Evolutionary conservation across 116 monocot genomes (phyloP), one percentile per base, ranked within the genome.

Genomic region (Papilionanthe hybrid): DNA sequence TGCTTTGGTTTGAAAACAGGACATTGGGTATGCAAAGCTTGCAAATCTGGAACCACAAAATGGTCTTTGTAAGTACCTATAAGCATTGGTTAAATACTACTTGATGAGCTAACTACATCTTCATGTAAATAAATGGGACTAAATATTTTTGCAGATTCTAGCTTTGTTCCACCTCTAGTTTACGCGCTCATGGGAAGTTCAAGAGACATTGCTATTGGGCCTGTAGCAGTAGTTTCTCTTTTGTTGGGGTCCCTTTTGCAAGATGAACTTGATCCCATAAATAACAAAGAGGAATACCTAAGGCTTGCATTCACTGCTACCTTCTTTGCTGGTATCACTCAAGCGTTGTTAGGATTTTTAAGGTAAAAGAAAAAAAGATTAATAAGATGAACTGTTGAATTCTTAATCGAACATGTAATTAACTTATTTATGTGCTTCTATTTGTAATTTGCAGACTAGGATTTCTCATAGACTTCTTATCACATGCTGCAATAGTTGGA

Each of bases 11-110:
- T 4, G 5, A n/a, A 77, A 56, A 72, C 69, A 89, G 89, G 89
- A 89, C n/a, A 94, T 97, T 82, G 97, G 94, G 22, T 97, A 97
- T 80, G 84, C 97, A 55, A 88, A 92, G 72, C 94, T 97, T 25
- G 94, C 97, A 29, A 86, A 91, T 29, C 78, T 97, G 55, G 82
- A 86, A 19, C 86, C 94, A 15, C 77, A 92, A 25, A 84, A 91
- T 87, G 97, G 92, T 17, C 92, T 97, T 1, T 97, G 97, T 97
- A 84, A 88, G 97, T 91, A 72, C 69, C 65, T 5, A 45, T 44
- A 37, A 42, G 23, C 37, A 32, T 37, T 44, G 43, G 10, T 73
- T n/a, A 20, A 23, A 44, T 43, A 30, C 4, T 71, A 17, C 0
- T 30, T 71, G 69, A 43, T 7, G 19, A 22, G 44, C 44, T 20